Conservation (phyloP, 768 basidiomycete genomes). For the Agaricus sinodeliciosus region DNA sequence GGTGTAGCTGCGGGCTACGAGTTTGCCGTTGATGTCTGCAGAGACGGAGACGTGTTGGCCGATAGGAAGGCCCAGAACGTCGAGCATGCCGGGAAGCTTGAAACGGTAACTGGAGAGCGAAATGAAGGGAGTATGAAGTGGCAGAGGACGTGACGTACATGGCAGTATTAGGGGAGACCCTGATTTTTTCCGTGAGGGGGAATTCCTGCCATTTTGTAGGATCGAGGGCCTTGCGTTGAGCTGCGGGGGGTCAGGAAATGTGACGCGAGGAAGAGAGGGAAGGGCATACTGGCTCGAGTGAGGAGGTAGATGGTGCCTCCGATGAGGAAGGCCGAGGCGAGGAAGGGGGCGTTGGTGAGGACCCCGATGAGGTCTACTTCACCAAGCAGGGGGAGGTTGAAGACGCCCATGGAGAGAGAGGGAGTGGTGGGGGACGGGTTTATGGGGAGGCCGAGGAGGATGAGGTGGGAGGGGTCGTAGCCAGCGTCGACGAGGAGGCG, state of each 20-base stretch:
- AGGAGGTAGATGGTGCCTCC: constrained; percentile 44
- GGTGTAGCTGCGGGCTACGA: constrained; percentile 88
- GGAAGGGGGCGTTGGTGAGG: constrained; percentile 17
- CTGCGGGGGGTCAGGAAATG: constrained; percentile 28
- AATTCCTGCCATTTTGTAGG: constrained; percentile 77
- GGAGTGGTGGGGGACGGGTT: background rate
- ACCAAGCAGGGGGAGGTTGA: constrained; percentile 29
- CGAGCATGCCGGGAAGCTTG: constrained; percentile 63
- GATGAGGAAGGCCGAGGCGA: constrained; percentile 42
- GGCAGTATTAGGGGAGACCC: constrained; percentile 93
- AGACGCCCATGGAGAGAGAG: constrained; percentile 20
- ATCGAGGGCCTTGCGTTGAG: constrained; percentile 60
- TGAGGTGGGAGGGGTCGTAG: constrained; percentile 51
- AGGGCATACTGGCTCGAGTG: constrained; percentile 37
- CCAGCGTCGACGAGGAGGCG: constrained; percentile 43
- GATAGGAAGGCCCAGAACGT: constrained; percentile 87
- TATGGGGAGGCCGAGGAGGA: constrained; percentile 50
- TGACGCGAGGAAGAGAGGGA: constrained; percentile 7
- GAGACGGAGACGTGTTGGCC: constrained; percentile 94
- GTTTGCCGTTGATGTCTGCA: constrained; percentile 89
- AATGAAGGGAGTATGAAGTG: constrained; percentile 4
- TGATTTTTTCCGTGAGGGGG: constrained; percentile 71
- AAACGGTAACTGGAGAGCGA: constrained; percentile 74
- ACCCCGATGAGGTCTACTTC: constrained; percentile 27
- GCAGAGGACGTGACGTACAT: constrained; percentile 45